phyloP scores from a whole-genome alignment of 495 filamentous ascomycete genomes.

The Penicillium goetzii region DNA sequence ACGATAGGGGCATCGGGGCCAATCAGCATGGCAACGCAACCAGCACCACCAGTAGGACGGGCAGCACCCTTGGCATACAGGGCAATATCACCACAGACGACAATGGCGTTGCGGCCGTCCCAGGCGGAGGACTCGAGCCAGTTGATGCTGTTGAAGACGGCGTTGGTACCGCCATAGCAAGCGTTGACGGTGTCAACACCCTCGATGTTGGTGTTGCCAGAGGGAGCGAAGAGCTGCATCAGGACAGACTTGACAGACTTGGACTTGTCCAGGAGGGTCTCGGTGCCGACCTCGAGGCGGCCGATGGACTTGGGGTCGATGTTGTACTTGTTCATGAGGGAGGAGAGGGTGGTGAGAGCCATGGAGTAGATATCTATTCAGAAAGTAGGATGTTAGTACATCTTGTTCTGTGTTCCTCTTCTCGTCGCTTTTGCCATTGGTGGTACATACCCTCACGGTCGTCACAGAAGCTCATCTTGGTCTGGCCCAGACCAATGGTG shows the following conservation, averaged over 20 bases:
- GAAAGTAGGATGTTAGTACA: neutral
- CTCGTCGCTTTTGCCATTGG: slow-evolving; percentile 4
- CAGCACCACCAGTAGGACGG: slow-evolving; percentile 93
- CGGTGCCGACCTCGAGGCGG: slow-evolving; percentile 94
- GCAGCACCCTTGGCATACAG: slow-evolving; percentile 97
- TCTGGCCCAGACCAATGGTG: slow-evolving; percentile 99
- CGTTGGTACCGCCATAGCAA: slow-evolving; percentile 98
- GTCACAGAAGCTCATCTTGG: slow-evolving; percentile 99
- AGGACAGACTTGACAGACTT: slow-evolving; percentile 99
- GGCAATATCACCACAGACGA: slow-evolving; percentile 95
- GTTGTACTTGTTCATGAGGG: slow-evolving; percentile 89
- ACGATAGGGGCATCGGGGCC: slow-evolving; percentile 91
- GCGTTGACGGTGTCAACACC: slow-evolving; percentile 96
- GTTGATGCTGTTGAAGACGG: slow-evolving; percentile 94
- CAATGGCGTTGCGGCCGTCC: slow-evolving; percentile 94
- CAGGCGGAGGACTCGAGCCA: slow-evolving; percentile 98
- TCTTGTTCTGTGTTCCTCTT: neutral
- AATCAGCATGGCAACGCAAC: slow-evolving; percentile 91
- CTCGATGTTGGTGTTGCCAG: slow-evolving; percentile 89
- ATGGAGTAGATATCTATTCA: slow-evolving; percentile 94
- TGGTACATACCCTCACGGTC: slow-evolving; percentile 84
- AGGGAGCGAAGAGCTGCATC: slow-evolving; percentile 92
- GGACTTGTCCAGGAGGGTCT: slow-evolving; percentile 98
- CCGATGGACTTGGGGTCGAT: slow-evolving; percentile 90
- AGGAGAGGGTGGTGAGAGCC: slow-evolving; percentile 84